Evolutionary conservation across 345 rosid genomes (phyloP).

Genomic region (Citrus medica): DNA sequence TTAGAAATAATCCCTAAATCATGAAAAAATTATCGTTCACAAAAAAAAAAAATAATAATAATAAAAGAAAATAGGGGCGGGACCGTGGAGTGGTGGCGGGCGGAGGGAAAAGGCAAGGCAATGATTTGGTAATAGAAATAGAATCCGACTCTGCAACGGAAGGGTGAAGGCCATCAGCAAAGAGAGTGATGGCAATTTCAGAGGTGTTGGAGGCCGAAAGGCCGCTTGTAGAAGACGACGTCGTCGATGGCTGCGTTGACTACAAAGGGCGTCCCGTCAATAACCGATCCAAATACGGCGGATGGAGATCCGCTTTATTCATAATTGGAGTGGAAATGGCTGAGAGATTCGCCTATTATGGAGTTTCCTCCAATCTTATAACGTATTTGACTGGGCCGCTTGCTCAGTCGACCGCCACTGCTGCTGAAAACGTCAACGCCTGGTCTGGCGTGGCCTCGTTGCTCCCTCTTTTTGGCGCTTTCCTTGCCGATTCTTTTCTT

Average conservation of each 20-base stretch:
- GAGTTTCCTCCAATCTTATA: conserved; percentile 45
- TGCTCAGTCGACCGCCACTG: conserved; percentile 43
- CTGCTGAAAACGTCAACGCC: conserved; percentile 46
- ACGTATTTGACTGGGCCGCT: conserved; percentile 45
- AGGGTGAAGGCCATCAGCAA: neutral
- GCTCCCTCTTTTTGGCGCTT: conserved; percentile 50
- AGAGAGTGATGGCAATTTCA: neutral
- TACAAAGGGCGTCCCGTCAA: conserved; percentile 28
- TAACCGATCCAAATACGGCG: conserved; percentile 32
- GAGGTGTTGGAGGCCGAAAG: conserved; percentile 1
- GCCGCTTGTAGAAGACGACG: conserved; percentile 17
- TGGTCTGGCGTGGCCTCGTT: conserved; percentile 47
- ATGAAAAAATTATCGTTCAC: too few relatives aligned
- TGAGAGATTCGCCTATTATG: conserved; percentile 48
- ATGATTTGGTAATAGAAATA: neutral
- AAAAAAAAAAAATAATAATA: too few relatives aligned
- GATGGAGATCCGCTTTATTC: conserved; percentile 54
- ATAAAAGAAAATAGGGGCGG: too few relatives aligned
- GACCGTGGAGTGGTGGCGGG: too few relatives aligned
- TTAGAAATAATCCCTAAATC: too few relatives aligned
- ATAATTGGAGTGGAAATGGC: conserved; percentile 51
- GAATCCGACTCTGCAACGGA: neutral
- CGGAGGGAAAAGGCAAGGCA: too few relatives aligned
- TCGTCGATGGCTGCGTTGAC: conserved; percentile 32
- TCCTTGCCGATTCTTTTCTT: conserved; percentile 46